Conservation (phyloP, 176 grass and related monocot species). For the Echinochloa phyllopogon region DNA sequence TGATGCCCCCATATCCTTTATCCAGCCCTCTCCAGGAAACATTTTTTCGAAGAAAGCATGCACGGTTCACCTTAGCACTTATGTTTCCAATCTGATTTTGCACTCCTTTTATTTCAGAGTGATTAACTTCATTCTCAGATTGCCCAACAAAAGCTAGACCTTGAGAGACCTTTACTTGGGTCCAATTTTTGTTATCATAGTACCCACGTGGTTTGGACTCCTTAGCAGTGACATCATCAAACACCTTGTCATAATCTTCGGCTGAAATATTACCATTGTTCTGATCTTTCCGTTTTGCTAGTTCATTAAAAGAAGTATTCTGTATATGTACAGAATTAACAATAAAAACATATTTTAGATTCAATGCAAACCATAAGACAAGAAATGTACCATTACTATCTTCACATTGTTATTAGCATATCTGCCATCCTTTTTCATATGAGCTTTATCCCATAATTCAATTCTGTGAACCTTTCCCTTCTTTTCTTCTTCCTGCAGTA, state of each 20-base stretch:
- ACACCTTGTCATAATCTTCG: constrained; percentile 3
- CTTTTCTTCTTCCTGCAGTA: not conserved
- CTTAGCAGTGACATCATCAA: not conserved
- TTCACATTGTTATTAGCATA: not conserved
- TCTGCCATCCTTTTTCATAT: constrained; percentile 14
- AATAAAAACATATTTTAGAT: not conserved
- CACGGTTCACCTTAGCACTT: not conserved
- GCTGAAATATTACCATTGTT: not conserved
- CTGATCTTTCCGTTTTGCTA: not conserved
- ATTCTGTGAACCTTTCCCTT: not conserved
- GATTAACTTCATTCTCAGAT: not conserved
- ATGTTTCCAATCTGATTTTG: not conserved
- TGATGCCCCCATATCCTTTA: not conserved
- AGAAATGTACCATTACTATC: not conserved
- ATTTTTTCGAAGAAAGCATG: not conserved
- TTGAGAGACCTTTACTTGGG: not conserved
- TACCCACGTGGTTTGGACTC: constrained; percentile 14
- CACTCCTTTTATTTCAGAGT: not conserved
- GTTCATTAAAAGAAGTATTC: not conserved
- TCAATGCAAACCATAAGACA: not conserved
- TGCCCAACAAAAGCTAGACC: not conserved
- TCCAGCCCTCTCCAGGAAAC: not conserved
- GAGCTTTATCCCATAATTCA: constrained; percentile 7
- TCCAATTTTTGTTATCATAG: constrained; percentile 1
- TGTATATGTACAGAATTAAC: not conserved